Evolutionary conservation across 164 flowering plant genomes (phyloP).

Genomic region (Sextonia rubra): DNA sequence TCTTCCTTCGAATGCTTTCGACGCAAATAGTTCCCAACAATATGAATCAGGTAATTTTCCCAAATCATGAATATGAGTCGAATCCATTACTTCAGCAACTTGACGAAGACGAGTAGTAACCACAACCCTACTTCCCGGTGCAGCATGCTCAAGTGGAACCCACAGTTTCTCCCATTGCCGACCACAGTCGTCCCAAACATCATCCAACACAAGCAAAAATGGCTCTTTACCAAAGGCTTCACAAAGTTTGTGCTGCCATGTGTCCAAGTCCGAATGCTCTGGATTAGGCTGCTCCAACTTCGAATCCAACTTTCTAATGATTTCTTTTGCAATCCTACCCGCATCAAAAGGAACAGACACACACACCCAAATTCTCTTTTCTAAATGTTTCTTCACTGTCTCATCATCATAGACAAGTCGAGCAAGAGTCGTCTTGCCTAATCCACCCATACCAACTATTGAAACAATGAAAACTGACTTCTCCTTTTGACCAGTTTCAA

Average conservation of each 20-base stretch:
- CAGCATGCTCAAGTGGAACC: neutral
- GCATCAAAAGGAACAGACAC: slow-evolving; percentile 13
- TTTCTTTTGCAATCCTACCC: neutral
- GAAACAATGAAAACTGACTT: slow-evolving; percentile 1
- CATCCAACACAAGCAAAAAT: slow-evolving; percentile 17
- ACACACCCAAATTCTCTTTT: slow-evolving; percentile 12
- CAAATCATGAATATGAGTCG: neutral
- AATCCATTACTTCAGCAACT: neutral
- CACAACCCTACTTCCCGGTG: slow-evolving; percentile 7
- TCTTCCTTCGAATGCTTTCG: slow-evolving; percentile 5
- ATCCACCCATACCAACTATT: slow-evolving; percentile 17
- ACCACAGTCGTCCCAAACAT: slow-evolving; percentile 9
- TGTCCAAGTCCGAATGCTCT: no score
- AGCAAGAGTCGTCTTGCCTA: slow-evolving; percentile 18
- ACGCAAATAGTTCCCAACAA: slow-evolving; percentile 2
- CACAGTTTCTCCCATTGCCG: neutral
- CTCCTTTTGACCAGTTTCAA: slow-evolving; percentile 5
- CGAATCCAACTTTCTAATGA: neutral
- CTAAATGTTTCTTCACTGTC: neutral
- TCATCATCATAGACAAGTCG: slow-evolving; percentile 13
- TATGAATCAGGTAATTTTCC: neutral
- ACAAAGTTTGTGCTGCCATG: neutral
- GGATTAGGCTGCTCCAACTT: no score
- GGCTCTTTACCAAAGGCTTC: neutral
- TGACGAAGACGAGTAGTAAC: slow-evolving; percentile 3